Conservation (phyloP, 345 rosid species). For the Boechera divaricarpa region DNA sequence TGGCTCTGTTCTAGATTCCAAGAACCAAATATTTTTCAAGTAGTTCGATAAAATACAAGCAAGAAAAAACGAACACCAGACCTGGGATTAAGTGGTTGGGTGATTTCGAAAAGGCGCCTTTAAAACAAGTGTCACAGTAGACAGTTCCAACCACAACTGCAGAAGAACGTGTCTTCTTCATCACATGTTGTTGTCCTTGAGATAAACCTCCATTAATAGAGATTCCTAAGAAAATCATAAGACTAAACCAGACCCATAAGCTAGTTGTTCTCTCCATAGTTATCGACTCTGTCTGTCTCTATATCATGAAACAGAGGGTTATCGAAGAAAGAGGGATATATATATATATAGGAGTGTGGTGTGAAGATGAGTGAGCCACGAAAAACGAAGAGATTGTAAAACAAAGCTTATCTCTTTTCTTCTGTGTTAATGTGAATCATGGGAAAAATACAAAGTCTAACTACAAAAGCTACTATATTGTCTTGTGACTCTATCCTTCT, state of each 20-base stretch:
- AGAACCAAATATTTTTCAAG: not conserved
- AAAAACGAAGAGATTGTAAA: conserved; percentile 30
- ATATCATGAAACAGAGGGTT: not conserved
- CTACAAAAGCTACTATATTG: conserved; percentile 30
- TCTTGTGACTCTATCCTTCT: conserved; percentile 41
- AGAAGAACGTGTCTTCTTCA: conserved; percentile 54
- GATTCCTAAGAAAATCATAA: conserved; percentile 32
- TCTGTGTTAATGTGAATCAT: conserved; percentile 35
- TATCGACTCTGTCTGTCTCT: conserved; percentile 23
- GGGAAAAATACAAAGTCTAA: conserved; percentile 37
- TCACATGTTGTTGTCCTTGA: conserved; percentile 35
- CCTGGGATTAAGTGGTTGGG: conserved; percentile 81
- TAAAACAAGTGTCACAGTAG: conserved; percentile 90
- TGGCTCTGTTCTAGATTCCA: conserved; percentile 1
- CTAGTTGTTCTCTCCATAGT: conserved; percentile 33
- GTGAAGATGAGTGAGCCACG: conserved; percentile 36
- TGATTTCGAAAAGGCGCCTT: conserved; percentile 52
- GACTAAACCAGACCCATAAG: conserved; percentile 32
- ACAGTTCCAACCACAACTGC: conserved; percentile 85
- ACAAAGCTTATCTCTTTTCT: conserved; percentile 35
- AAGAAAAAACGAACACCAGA: conserved; percentile 20
- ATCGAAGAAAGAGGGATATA: conserved; percentile 8
- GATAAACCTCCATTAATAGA: conserved; percentile 17
- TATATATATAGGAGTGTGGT: conserved; percentile 12
- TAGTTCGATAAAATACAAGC: not conserved